Evolutionary conservation across 495 filamentous ascomycete genomes (phyloP), one percentile per base, ranked within the genome.

Genomic region (Penicillium samsonianum): DNA sequence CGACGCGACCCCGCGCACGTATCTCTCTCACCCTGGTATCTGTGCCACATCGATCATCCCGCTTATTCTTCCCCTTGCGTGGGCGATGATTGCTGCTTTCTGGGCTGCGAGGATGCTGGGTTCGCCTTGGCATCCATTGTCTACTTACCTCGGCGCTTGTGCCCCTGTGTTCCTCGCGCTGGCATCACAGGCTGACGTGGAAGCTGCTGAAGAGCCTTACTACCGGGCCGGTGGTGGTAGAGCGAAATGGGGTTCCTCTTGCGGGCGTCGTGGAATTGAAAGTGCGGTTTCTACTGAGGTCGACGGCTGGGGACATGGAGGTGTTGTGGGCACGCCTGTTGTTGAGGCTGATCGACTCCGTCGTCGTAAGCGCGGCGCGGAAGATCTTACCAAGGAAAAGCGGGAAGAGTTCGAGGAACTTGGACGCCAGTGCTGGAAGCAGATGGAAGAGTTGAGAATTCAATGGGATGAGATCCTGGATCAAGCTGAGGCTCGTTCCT

Each of bases 11-110:
- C 53, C 53, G 41, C 31, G 43, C 30, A 82, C 85, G 47, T 92
- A 95, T 76, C 57, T 96, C 56, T 80, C 85, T 14, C 94, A 98
- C 65, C 94, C 94, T 0, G 94, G 95, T 56, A 80, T 98, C 59
- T 91, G 90, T 62, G 85, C 81, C 28, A 96, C 94, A 0, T 77
- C 81, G 5, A 89, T 98, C 61, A 72, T 96, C 46, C 87, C 89
- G 1, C 79, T 97, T 38, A 73, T 79, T 55, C 70, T 78, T 23
- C 73, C 91, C 60, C 76, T 94, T 54, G 75, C 80, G 30, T 88
- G 82, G 69, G 76, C 77, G 59, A 87, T 86, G 81, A 74, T 85
- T 44, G 52, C 78, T 16, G 72, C 85, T 4, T 86, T 95, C 64
- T 91, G 86, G 70, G 49, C 89, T 38, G 85, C 85, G 12, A 87